A percentile compares a stretch with the other conserved stretches of the same genome.
Evolutionary conservation across 164 flowering plant species (phyloP).

Genomic region (Aristolochia fimbriata): DNA sequence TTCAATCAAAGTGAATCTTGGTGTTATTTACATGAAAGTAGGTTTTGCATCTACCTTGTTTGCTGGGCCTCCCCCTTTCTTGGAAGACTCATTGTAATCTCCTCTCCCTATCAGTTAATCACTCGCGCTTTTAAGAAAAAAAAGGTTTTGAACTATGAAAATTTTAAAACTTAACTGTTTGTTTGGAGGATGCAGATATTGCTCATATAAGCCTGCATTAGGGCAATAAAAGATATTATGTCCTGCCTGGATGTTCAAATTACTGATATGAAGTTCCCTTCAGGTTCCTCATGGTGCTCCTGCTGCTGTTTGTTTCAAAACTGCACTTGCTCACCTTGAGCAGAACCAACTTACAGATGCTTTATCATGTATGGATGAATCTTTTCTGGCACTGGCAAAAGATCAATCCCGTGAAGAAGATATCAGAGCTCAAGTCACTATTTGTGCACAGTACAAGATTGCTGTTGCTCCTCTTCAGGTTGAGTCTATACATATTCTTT

Average conservation of each 20-base stretch:
- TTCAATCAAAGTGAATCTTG: neutral
- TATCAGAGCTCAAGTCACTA: conserved; percentile 94
- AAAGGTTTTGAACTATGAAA: too few relatives aligned
- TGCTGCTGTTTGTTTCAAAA: conserved; percentile 88
- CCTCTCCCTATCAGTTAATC: too few relatives aligned
- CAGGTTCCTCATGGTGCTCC: conserved; percentile 99
- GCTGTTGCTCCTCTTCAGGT: conserved; percentile 96
- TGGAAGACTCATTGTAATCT: too few relatives aligned
- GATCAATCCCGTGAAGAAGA: conserved; percentile 97
- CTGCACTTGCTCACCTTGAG: conserved; percentile 89
- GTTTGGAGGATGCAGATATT: too few relatives aligned
- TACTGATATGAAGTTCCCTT: neutral
- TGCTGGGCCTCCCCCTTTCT: too few relatives aligned
- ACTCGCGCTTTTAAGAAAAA: too few relatives aligned
- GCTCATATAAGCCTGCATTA: too few relatives aligned
- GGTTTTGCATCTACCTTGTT: too few relatives aligned
- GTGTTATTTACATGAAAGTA: too few relatives aligned
- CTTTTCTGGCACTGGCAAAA: conserved; percentile 92
- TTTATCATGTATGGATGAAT: conserved; percentile 94
- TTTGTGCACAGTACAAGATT: conserved; percentile 96
- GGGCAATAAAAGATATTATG: neutral
- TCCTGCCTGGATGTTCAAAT: neutral
- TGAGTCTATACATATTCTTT: conserved; percentile 5
- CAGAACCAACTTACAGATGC: conserved; percentile 97
- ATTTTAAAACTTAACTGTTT: too few relatives aligned